These are phyloP conservation scores for Apiospora saccharicola DNA, from an alignment of 2,329 filamentous ascomycete genomes.

Conservation along the genomic window DNA sequence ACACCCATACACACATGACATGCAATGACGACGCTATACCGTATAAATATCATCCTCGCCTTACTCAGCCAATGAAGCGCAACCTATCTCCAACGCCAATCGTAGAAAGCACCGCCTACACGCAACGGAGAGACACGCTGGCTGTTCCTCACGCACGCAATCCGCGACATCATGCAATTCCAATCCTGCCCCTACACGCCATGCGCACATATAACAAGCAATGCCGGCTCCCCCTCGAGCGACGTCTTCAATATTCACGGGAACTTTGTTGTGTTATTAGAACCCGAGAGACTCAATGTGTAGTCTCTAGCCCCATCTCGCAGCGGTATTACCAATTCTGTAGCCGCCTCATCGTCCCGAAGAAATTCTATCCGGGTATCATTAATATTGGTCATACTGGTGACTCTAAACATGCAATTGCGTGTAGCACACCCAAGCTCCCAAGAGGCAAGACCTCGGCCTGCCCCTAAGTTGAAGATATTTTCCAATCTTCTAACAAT, in stretches of 20 bases:
- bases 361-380: slow-evolving; percentile 24
- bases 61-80: slow-evolving; percentile 1
- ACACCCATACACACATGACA: neutral
- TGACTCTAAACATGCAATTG: neutral
- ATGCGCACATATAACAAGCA: neutral
- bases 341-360: slow-evolving; percentile 12
- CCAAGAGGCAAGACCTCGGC: slow-evolving; percentile 1
- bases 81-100: slow-evolving; percentile 9
- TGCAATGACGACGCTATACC: neutral
- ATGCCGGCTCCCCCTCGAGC: neutral
- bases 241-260: neutral
- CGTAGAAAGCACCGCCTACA: neutral
- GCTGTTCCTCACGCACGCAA: neutral
- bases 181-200: neutral
- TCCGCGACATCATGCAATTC: neutral
- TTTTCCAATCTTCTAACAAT: slow-evolving; percentile 22
- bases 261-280: slow-evolving; percentile 10
- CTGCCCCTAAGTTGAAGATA: slow-evolving; percentile 16
- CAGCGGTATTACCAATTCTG: slow-evolving; percentile 8
- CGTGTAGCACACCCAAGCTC: neutral
- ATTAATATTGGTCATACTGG: neutral
- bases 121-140: neutral
- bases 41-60: neutral
- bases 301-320: neutral
- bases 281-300: neutral